Conservation (phyloP, 1,139 yeast genomes). For the Sugiyamaella castrensis region DNA sequence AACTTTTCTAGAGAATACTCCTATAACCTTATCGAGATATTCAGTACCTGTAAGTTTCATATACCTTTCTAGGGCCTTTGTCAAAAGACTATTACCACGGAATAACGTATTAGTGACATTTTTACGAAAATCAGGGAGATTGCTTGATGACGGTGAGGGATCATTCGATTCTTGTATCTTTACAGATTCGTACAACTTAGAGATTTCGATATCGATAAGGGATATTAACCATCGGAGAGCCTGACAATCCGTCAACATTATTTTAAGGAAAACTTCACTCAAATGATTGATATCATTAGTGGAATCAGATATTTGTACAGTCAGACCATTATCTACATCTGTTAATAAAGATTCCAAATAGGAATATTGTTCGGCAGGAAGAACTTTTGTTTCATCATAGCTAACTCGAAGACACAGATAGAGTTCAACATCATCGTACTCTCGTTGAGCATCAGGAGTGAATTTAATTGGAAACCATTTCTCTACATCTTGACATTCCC, state of each 20-base stretch:
- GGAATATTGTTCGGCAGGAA: constrained; percentile 57
- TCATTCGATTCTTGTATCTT: constrained; percentile 3
- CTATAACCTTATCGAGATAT: constrained; percentile 70
- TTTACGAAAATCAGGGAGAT: constrained; percentile 9
- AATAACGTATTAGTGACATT: constrained; percentile 63
- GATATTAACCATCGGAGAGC: constrained; percentile 66
- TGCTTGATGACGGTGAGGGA: neutral
- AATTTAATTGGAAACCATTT: constrained; percentile 25
- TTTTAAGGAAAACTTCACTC: constrained; percentile 28
- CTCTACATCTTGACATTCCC: constrained; percentile 21
- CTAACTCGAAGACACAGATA: constrained; percentile 51
- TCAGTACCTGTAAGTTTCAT: constrained; percentile 76
- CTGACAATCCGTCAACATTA: constrained; percentile 41
- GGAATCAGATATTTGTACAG: constrained; percentile 39
- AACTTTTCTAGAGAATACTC: constrained; percentile 59
- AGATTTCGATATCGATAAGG: constrained; percentile 58
- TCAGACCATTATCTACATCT: constrained; percentile 23
- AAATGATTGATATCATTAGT: constrained; percentile 47
- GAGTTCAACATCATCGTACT: constrained; percentile 43
- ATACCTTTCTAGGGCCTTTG: constrained; percentile 76
- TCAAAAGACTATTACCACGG: constrained; percentile 78
- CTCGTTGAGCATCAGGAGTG: constrained; percentile 14
- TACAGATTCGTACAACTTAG: constrained; percentile 15
- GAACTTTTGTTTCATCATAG: constrained; percentile 55
- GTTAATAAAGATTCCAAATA: constrained; percentile 46